Evolutionary conservation across 2,329 filamentous ascomycete species (phyloP).

Genomic region (Verticillium albo-atrum): DNA sequence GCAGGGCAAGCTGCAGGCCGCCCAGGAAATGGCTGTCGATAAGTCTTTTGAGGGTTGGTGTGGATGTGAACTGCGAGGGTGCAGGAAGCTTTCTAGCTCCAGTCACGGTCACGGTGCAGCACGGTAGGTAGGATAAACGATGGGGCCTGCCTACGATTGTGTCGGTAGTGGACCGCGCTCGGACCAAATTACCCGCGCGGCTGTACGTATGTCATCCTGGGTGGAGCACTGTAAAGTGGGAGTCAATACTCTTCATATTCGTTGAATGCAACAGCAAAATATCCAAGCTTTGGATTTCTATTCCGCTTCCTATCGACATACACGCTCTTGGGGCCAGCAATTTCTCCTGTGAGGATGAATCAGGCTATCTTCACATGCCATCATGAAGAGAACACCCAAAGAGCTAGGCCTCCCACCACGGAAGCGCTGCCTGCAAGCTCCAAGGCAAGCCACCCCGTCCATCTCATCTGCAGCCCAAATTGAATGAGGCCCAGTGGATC

Average conservation of each 20-base stretch:
- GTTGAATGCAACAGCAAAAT: no score
- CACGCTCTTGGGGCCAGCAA: background rate
- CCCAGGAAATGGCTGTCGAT: background rate
- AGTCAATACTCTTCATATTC: no score
- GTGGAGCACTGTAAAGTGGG: no score
- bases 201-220: background rate
- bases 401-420: conserved; percentile 65
- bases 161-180: background rate
- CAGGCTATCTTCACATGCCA: background rate
- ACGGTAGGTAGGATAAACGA: background rate
- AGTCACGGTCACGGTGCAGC: background rate
- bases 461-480: conserved; percentile 61
- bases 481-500: conserved; percentile 78
- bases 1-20: background rate
- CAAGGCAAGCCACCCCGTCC: conserved; percentile 61
- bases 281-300: no score
- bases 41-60: background rate
- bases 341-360: background rate
- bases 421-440: conserved; percentile 72
- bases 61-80: background rate
- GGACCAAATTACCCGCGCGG: background rate
- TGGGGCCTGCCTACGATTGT: background rate
- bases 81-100: background rate
- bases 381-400: conserved; percentile 47
- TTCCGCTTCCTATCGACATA: background rate